These are phyloP conservation scores for Cucurbita moschata DNA, from an alignment of 306 rosid genomes.

Conservation along the genomic window DNA sequence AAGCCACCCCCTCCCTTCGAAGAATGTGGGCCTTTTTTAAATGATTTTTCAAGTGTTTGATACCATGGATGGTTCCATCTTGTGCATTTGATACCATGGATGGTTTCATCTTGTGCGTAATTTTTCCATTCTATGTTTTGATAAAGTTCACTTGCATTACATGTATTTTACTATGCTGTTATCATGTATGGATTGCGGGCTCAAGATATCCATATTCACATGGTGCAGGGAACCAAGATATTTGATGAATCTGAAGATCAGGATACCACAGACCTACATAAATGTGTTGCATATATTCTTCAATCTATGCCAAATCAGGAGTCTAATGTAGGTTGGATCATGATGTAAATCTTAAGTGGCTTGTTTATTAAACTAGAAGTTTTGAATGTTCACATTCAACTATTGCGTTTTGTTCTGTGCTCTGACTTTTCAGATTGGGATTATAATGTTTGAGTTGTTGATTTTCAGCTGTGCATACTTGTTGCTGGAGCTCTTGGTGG, in stretches of 20 bases:
- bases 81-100: not conserved
- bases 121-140: not conserved
- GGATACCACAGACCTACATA: slow-evolving; percentile 89
- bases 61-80: not conserved
- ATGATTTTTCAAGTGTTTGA: not conserved
- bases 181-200: not conserved
- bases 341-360: not conserved
- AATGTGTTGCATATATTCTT: slow-evolving; percentile 50
- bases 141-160: not conserved
- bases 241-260: slow-evolving; percentile 79
- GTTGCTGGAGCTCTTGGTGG: slow-evolving; percentile 96
- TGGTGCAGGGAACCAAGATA: slow-evolving; percentile 62
- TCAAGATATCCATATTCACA: slow-evolving; percentile 18
- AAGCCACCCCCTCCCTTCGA: not conserved
- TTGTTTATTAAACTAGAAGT: not conserved
- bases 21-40: not conserved
- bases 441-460: not conserved
- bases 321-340: slow-evolving; percentile 43
- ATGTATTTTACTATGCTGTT: not conserved
- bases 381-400: not conserved
- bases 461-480: slow-evolving; percentile 63
- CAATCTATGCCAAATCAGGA: slow-evolving; percentile 28
- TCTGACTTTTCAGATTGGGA: slow-evolving; percentile 2
- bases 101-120: not conserved
- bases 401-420: not conserved